Evolutionary conservation across 176 grass and related monocot species (phyloP).

Genomic region (Bothriochloa decipiens): DNA sequence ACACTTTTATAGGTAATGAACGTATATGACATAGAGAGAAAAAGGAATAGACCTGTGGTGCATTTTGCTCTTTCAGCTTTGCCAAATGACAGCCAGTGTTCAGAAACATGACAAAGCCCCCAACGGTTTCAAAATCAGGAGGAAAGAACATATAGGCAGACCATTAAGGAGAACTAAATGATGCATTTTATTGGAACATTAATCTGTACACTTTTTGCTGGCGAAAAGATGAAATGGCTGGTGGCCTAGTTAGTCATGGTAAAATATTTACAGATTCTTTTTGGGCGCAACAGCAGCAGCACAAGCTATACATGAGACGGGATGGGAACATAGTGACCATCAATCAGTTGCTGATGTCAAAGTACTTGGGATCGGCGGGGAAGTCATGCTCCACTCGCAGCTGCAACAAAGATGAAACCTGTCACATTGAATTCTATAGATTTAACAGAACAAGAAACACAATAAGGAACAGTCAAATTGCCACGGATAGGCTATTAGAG

Average conservation of each 20-base stretch:
- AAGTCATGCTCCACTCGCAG: slow-evolving; percentile 87
- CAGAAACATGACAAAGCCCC: not conserved
- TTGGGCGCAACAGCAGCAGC: not conserved
- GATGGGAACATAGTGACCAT: slow-evolving; percentile 29
- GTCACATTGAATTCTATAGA: not conserved
- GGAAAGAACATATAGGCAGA: not conserved
- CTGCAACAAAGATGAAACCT: slow-evolving; percentile 47
- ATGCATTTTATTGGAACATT: slow-evolving; percentile 61
- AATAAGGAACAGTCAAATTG: not conserved
- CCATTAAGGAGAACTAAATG: not conserved
- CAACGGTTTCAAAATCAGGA: not conserved
- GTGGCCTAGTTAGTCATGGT: slow-evolving; percentile 40
- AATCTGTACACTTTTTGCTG: slow-evolving; percentile 71
- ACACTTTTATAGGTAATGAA: too few species aligned
- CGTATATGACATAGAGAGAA: too few species aligned
- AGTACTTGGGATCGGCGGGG: slow-evolving; percentile 96
- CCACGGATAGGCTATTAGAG: not conserved
- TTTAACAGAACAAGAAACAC: slow-evolving; percentile 10
- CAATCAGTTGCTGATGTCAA: slow-evolving; percentile 95
- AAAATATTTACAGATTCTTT: slow-evolving; percentile 59
- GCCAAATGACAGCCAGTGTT: not conserved
- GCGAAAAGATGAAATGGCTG: slow-evolving; percentile 17
- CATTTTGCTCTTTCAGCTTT: too few species aligned
- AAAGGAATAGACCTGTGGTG: too few species aligned
- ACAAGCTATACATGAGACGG: slow-evolving; percentile 32